Conservation (phyloP, 257 asterid genomes). For the Solanum okadae region DNA sequence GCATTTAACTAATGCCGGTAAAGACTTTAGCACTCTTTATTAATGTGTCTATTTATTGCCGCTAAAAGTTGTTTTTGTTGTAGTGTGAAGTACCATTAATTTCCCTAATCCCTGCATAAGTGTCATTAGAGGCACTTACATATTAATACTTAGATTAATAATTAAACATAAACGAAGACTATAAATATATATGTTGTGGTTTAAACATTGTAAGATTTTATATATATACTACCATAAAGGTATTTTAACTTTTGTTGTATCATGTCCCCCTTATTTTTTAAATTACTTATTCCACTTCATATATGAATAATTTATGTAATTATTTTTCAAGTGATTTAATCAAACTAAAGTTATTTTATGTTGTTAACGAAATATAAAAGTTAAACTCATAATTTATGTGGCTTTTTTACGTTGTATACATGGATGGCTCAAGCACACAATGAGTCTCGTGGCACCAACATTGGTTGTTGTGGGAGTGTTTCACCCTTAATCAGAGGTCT, state of each 20-base stretch:
- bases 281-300: not conserved
- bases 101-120: not conserved
- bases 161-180: not conserved
- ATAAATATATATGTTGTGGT: not conserved
- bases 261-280: not conserved
- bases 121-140: not conserved
- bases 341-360: not conserved
- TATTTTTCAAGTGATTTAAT: not conserved
- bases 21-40: too few species aligned
- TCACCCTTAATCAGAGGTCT: fast-evolving
- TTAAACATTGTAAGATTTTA: not conserved
- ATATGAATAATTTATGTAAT: not conserved
- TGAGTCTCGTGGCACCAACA: not conserved
- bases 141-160: not conserved
- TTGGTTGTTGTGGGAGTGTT: fast-evolving
- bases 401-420: not conserved
- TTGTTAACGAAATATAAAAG: not conserved
- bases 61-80: too few species aligned
- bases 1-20: too few species aligned
- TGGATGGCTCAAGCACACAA: not conserved
- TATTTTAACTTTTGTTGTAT: too few species aligned
- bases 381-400: not conserved
- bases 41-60: too few species aligned
- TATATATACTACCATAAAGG: not conserved
- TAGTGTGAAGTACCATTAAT: not conserved